A percentile compares a stretch with the other conserved stretches of the same genome.
phyloP scores from a whole-genome alignment of 768 basidiomycete species.

The Termitomyces sp. region DNA sequence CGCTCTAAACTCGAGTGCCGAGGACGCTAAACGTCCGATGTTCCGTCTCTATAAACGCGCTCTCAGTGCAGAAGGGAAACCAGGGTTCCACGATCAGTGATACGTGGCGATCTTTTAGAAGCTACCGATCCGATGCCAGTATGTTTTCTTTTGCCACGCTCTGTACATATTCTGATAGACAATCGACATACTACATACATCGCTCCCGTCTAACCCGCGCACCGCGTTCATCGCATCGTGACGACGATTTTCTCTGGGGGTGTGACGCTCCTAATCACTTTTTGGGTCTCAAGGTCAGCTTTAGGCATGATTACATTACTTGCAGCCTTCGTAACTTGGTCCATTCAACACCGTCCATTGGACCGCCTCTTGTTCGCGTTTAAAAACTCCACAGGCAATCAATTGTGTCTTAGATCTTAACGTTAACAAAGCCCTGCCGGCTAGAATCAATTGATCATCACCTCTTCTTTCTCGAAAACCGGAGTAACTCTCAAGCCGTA shows the following conservation, averaged over 20 bases:
- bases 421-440: neutral
- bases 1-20: neutral
- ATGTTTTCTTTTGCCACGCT: neutral
- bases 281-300: neutral
- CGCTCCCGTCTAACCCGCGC: neutral
- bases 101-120: neutral
- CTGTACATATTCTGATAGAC: neutral
- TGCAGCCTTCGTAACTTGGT: neutral
- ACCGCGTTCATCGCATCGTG: neutral
- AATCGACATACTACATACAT: neutral
- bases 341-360: neutral
- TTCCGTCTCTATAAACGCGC: neutral
- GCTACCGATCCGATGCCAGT: neutral
- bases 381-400: neutral
- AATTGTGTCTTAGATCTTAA: neutral
- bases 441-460: constrained; percentile 2
- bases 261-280: too few relatives aligned
- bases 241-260: neutral
- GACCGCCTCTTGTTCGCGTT: neutral
- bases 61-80: neutral
- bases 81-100: neutral
- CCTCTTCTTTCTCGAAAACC: constrained; percentile 1
- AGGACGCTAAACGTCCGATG: neutral
- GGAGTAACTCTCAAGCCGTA: neutral
- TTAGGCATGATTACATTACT: neutral